Conservation (phyloP, 371 early-diverging fungal species). For the Apophysomyces variabilis region DNA sequence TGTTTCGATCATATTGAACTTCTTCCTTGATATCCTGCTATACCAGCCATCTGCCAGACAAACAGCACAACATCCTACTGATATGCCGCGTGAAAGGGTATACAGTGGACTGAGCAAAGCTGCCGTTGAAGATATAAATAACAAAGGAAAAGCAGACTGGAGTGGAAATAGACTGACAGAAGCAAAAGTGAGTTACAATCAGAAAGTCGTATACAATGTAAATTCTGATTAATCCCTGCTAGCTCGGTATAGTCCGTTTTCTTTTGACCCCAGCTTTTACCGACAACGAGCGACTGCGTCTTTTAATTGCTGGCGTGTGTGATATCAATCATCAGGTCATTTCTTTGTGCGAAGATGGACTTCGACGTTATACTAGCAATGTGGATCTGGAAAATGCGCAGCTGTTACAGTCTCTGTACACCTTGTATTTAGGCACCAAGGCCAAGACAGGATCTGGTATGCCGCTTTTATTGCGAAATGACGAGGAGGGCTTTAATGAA, state of each 20-base stretch:
- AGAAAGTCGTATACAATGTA: background rate
- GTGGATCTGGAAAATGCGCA: constrained; percentile 65
- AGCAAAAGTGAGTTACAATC: constrained; percentile 38
- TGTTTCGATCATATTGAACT: constrained; percentile 53
- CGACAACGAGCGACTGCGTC: constrained; percentile 58
- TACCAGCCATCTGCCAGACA: constrained; percentile 53
- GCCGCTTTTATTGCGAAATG: background rate
- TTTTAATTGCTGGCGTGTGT: constrained; percentile 66
- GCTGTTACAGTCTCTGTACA: constrained; percentile 65
- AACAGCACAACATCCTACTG: constrained; percentile 16
- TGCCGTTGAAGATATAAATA: constrained; percentile 63
- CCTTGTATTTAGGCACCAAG: constrained; percentile 63
- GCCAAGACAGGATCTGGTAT: constrained; percentile 20
- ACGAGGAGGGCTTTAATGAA: background rate
- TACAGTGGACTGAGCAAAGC: constrained; percentile 51
- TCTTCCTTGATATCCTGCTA: constrained; percentile 71
- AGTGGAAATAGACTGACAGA: constrained; percentile 45
- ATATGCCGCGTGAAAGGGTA: constrained; percentile 15
- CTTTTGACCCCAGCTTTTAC: constrained; percentile 48
- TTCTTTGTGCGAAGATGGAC: constrained; percentile 75
- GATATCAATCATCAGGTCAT: constrained; percentile 72
- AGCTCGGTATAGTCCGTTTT: constrained; percentile 49
- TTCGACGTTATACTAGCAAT: constrained; percentile 59
- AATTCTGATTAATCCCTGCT: background rate
- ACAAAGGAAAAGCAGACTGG: constrained; percentile 73